Evolutionary conservation across 306 rosid species (phyloP).

Genomic region (Vicia faba): DNA sequence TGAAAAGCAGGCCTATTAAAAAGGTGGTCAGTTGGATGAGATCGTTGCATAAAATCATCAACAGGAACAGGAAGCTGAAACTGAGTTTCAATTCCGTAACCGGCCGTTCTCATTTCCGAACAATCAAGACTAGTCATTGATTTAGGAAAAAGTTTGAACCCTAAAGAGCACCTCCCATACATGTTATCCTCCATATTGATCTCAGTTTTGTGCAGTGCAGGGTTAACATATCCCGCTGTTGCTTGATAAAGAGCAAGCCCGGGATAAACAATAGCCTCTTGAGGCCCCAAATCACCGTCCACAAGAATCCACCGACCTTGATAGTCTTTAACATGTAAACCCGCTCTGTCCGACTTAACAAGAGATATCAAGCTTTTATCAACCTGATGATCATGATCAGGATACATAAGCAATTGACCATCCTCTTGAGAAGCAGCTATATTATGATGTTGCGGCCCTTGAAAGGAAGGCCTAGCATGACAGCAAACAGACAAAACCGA

Average conservation of each 20-base stretch:
- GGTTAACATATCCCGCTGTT: constrained; percentile 94
- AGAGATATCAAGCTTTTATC: constrained; percentile 90
- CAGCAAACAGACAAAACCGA: constrained; percentile 96
- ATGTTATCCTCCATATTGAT: constrained; percentile 70
- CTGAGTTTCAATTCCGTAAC: constrained; percentile 92
- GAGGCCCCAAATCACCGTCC: constrained; percentile 92
- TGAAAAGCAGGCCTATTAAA: constrained; percentile 71
- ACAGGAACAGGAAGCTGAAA: constrained; percentile 90
- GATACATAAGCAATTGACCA: constrained; percentile 74
- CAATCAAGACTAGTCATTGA: constrained; percentile 87
- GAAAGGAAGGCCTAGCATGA: constrained; percentile 84
- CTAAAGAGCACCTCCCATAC: constrained; percentile 79
- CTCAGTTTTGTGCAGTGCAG: constrained; percentile 81
- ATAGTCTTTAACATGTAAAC: constrained; percentile 76
- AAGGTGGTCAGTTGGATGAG: constrained; percentile 74
- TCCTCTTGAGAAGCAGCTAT: constrained; percentile 77
- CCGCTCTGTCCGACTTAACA: constrained; percentile 84
- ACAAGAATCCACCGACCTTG: constrained; percentile 92
- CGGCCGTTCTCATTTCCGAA: constrained; percentile 97
- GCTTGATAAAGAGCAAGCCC: constrained; percentile 98
- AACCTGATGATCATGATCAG: constrained; percentile 78
- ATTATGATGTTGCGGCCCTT: constrained; percentile 76
- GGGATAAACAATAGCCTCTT: constrained; percentile 89
- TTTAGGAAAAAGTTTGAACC: constrained; percentile 89
- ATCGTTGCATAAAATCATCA: constrained; percentile 97